Conservation (phyloP, 73 alveolate genomes). For the Uronychia binucleata region DNA sequence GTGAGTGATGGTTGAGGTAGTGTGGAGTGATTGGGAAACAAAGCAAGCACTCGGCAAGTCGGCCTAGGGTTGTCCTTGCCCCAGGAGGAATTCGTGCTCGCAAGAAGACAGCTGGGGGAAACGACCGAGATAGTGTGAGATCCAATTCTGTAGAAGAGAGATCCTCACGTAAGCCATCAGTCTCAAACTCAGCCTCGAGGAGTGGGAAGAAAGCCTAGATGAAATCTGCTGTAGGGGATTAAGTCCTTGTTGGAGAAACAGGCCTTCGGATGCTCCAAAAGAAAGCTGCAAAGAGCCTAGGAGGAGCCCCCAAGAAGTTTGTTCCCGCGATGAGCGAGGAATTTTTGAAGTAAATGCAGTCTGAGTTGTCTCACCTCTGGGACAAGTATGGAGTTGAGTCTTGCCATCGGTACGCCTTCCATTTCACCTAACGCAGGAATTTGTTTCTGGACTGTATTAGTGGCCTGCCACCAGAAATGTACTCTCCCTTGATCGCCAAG, state of each 20-base stretch:
- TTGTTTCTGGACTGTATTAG: conserved; percentile 29
- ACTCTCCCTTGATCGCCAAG: conserved; percentile 52
- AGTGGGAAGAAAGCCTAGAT: not conserved
- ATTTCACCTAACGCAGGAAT: no score
- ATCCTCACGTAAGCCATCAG: not conserved
- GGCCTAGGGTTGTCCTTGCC: conserved; percentile 8
- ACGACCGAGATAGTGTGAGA: not conserved
- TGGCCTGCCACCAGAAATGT: conserved; percentile 33
- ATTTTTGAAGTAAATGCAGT: conserved; percentile 12
- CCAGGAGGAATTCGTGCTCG: conserved; percentile 46
- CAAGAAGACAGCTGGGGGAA: conserved; percentile 12
- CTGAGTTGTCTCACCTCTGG: conserved; percentile 39
- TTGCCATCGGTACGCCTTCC: conserved; percentile 27
- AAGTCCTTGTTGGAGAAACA: not conserved
- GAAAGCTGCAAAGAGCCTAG: not conserved
- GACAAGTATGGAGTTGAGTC: conserved; percentile 27
- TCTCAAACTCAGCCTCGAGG: not conserved
- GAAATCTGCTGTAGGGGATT: not conserved
- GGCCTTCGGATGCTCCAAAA: not conserved
- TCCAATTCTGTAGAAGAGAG: conserved; percentile 7
- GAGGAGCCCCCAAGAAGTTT: conserved; percentile 19
- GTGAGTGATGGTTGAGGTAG: no score
- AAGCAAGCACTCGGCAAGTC: conserved; percentile 2
- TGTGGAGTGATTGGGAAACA: not conserved
- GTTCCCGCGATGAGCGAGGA: conserved; percentile 6